Evolutionary conservation across 306 rosid species (phyloP).

Genomic region (Mucuna pruriens): DNA sequence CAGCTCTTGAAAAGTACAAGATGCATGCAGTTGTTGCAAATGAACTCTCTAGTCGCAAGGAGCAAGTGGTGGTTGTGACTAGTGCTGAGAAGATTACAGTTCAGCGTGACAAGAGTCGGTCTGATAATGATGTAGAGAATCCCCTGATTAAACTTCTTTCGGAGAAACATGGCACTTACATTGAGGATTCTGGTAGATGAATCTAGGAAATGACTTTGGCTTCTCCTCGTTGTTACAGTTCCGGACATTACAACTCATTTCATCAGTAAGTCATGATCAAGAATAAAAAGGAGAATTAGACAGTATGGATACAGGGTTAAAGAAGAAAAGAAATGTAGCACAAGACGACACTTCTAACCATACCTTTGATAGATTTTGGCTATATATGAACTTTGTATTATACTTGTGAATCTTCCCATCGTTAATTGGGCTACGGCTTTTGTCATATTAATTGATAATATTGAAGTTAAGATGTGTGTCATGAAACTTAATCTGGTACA

Average conservation of each 20-base stretch:
- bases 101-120: slow-evolving; percentile 50
- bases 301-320: background rate
- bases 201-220: slow-evolving; percentile 12
- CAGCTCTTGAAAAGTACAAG: slow-evolving; percentile 81
- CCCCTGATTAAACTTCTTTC: slow-evolving; percentile 74
- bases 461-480: background rate
- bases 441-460: background rate
- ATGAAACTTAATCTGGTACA: background rate
- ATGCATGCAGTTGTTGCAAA: slow-evolving; percentile 94
- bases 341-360: background rate
- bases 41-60: slow-evolving; percentile 84
- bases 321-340: background rate
- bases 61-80: slow-evolving; percentile 81
- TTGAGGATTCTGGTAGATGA: slow-evolving; percentile 46
- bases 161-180: slow-evolving; percentile 60
- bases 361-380: background rate
- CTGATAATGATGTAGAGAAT: slow-evolving; percentile 69
- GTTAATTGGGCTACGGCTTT: background rate
- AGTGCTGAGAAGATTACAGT: slow-evolving; percentile 57
- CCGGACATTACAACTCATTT: background rate
- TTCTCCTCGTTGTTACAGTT: slow-evolving; percentile 13
- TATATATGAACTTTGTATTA: background rate
- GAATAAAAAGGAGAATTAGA: slow-evolving; percentile 24
- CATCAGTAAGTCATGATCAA: background rate
- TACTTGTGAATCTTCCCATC: background rate